Evolutionary conservation across 768 basidiomycete species (phyloP), one percentile per base, ranked within the genome.

Genomic region (Russula sp.): DNA sequence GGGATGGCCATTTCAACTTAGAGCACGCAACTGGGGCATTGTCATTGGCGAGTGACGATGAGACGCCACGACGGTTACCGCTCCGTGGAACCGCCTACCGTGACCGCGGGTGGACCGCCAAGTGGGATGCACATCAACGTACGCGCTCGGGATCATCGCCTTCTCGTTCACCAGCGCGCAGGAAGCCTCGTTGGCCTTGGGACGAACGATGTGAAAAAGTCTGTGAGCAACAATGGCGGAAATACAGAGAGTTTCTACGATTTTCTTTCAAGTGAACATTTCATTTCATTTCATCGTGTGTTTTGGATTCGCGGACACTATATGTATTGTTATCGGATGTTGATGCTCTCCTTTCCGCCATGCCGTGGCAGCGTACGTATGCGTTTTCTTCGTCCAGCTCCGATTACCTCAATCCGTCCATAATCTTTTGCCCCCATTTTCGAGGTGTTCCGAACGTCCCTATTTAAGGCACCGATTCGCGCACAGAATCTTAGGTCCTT

Each of bases 161-260:
- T 14, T 83, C 83, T 4, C 77, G 82, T 30, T 86, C 84, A 0
- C 84, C 84, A 32, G 79, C 74, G 8, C 73, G 84, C 55, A 68
- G 75, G 58, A 68, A 74, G 22, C 70, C 52, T 40, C 58, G 52
- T 49, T 44, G 63, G 28, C 18, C 34, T 26, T 48, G 16, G 63
- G 71, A 54, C 73, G 75, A 46, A 44, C 42, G 28, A 11, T 46
- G 36, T 55, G 22, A 52, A 53, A 38, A 49, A 53, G 20, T 20
- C 2, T 16, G 22, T 8, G 58, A 32, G 11, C 30, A 38, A 16
- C 2, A 18, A 36, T 6, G 16, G 34, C 16, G 32, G 24, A 18
- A 44, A 38, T 49, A 53, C 48, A 28, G 61, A 49, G 16, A 67
- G 60, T 51, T 67, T 66, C 28, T 62, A 67, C 22, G 59, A 67